Percentiles rank a stretch among this genome's conserved stretches.
phyloP scores from a whole-genome alignment of 2,329 filamentous ascomycete genomes.

The Penicillium sp. region DNA sequence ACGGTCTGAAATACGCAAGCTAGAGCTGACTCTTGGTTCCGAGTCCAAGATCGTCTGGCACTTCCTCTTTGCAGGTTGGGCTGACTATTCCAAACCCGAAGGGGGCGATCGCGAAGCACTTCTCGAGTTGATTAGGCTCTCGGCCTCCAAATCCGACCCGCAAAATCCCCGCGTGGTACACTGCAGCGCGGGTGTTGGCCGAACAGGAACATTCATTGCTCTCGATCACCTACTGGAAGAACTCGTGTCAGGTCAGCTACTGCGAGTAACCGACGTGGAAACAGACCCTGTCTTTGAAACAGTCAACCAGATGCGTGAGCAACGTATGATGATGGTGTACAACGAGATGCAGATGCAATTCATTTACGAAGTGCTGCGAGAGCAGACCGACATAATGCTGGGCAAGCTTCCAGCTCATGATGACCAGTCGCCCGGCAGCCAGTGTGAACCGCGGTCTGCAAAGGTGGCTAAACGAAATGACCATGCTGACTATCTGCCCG shows the following conservation, averaged over 20 bases:
- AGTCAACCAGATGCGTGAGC: slow-evolving; percentile 79
- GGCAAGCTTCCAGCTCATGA: slow-evolving; percentile 26
- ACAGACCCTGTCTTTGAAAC: slow-evolving; percentile 75
- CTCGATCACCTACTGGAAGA: slow-evolving; percentile 90
- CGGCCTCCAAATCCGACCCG: slow-evolving; percentile 49
- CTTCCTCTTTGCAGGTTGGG: slow-evolving; percentile 84
- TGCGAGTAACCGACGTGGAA: slow-evolving; percentile 50
- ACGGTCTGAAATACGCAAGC: slow-evolving; percentile 72
- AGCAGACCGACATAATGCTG: slow-evolving; percentile 49
- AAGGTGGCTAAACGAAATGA: slow-evolving; percentile 41
- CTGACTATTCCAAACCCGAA: slow-evolving; percentile 82
- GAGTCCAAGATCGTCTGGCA: slow-evolving; percentile 75
- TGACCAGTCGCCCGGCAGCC: slow-evolving; percentile 22
- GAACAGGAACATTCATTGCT: slow-evolving; percentile 93
- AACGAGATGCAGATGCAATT: slow-evolving; percentile 82
- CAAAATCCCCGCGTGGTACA: slow-evolving; percentile 79
- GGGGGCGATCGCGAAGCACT: slow-evolving; percentile 56
- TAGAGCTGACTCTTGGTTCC: slow-evolving; percentile 57
- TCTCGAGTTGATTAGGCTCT: slow-evolving; percentile 55
- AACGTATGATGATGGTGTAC: slow-evolving; percentile 96
- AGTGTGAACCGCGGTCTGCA: slow-evolving; percentile 36
- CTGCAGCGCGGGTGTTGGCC: slow-evolving; percentile 90
- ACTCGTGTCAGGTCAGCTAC: slow-evolving; percentile 73
- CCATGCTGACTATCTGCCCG: slow-evolving; percentile 33
- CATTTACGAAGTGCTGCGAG: slow-evolving; percentile 82